A percentile compares a stretch with the other conserved stretches of the same genome.
These are phyloP conservation scores for Pestalotiopsis sp. DNA, from an alignment of 2,329 filamentous ascomycete genomes.

Conservation along the genomic window DNA sequence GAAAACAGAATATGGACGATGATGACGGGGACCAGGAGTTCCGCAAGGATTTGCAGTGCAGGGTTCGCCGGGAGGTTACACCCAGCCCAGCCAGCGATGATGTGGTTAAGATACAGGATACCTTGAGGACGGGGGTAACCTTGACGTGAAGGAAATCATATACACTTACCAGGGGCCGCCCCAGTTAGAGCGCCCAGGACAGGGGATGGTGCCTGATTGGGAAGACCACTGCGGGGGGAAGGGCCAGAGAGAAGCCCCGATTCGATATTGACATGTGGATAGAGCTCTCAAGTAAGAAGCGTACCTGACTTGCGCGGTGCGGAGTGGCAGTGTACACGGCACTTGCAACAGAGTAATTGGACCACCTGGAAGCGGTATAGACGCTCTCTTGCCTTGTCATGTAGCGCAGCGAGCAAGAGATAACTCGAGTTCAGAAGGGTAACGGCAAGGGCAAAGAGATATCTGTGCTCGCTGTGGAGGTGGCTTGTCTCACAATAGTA, in stretches of 20 bases:
- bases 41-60: conserved; percentile 39
- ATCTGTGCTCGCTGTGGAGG: conserved; percentile 28
- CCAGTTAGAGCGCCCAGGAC: conserved; percentile 28
- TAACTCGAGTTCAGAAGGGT: too few species aligned
- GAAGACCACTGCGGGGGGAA: conserved; percentile 29
- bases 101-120: conserved; percentile 37
- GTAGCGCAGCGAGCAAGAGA: conserved; percentile 10
- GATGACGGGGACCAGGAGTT: conserved; percentile 29
- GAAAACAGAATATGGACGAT: conserved; percentile 31
- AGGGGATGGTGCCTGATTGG: conserved; percentile 31
- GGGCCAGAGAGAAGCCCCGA: conserved; percentile 31
- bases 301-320: conserved; percentile 1
- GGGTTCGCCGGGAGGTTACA: conserved; percentile 39
- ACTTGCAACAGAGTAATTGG: conserved; percentile 20
- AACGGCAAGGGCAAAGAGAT: too few species aligned
- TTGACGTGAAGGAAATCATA: conserved; percentile 30
- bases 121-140: conserved; percentile 24
- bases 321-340: conserved; percentile 6
- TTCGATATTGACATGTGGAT: conserved; percentile 31
- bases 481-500: conserved; percentile 38
- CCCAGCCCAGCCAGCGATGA: conserved; percentile 40
- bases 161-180: conserved; percentile 32
- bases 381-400: conserved; percentile 6
- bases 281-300: conserved; percentile 18
- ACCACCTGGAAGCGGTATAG: conserved; percentile 10